A percentile compares a stretch with the other conserved stretches of the same genome.
phyloP scores from a whole-genome alignment of 441 rosid species.

The Populus trichocarpa region DNA sequence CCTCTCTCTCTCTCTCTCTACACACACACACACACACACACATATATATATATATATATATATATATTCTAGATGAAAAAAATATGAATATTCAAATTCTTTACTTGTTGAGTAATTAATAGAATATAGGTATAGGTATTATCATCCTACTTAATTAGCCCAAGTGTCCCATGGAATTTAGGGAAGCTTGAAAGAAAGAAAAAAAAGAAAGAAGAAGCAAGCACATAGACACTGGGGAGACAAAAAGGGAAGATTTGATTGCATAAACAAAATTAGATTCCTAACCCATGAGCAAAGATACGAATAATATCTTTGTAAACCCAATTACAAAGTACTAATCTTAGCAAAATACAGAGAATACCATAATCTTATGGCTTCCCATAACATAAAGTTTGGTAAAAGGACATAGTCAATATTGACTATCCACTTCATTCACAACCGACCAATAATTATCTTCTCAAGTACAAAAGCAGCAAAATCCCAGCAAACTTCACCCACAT shows the following conservation, averaged over 20 bases:
- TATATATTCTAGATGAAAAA: too few relatives aligned
- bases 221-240: background rate
- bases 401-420: background rate
- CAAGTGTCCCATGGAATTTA: too few relatives aligned
- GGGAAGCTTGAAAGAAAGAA: background rate
- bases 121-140: too few relatives aligned
- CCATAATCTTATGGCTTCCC: background rate
- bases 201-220: background rate
- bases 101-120: too few relatives aligned
- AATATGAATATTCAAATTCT: too few relatives aligned
- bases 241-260: background rate
- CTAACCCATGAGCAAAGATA: conserved; percentile 36
- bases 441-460: conserved; percentile 30
- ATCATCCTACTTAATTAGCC: too few relatives aligned
- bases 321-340: conserved; percentile 13
- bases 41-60: too few relatives aligned
- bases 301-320: conserved; percentile 24
- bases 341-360: conserved; percentile 11
- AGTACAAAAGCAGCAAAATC: conserved; percentile 42
- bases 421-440: background rate
- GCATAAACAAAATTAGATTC: conserved; percentile 28
- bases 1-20: too few relatives aligned
- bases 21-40: too few relatives aligned
- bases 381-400: background rate
- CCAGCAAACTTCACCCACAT: conserved; percentile 35